Evolutionary conservation across 257 asterid species (phyloP).

Genomic region (Capsicum baccatum): DNA sequence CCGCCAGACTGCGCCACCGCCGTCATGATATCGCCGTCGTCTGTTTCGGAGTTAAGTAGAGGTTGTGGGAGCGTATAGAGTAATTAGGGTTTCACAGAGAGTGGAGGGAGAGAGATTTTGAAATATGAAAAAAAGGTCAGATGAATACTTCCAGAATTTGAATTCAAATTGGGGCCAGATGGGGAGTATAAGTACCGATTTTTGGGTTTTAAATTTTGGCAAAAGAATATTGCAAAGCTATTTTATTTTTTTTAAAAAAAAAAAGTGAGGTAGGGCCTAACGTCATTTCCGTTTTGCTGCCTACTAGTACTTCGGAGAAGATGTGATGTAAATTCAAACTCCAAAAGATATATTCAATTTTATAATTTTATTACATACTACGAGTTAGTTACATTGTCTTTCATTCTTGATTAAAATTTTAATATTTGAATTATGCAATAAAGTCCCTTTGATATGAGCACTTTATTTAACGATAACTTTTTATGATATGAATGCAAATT

Average conservation of each 20-base stretch:
- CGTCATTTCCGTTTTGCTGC: conserved; percentile 9
- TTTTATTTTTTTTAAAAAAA: not conserved
- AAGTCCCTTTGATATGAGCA: too few relatives aligned
- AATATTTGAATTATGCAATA: too few relatives aligned
- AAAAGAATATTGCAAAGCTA: not conserved
- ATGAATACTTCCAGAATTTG: conserved; percentile 23
- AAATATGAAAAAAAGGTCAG: not conserved
- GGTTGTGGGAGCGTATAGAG: not conserved
- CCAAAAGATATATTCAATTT: not conserved
- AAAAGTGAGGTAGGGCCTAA: conserved; percentile 13
- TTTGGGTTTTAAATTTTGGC: conserved; percentile 28
- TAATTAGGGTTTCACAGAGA: conserved; percentile 24
- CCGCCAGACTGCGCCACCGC: conserved; percentile 61
- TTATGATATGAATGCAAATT: too few relatives aligned
- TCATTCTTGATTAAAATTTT: too few relatives aligned
- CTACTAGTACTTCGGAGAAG: not conserved
- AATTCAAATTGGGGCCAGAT: conserved; percentile 28
- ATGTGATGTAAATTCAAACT: not conserved
- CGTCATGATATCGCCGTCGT: conserved; percentile 52
- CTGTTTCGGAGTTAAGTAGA: not conserved
- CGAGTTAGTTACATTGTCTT: too few relatives aligned
- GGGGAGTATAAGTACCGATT: not conserved
- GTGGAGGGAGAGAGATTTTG: conserved; percentile 25
- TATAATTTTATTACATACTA: too few relatives aligned
- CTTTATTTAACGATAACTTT: too few relatives aligned